Evolutionary conservation across 164 flowering plant genomes (phyloP).

Genomic region (Euptelea pleiosperma): DNA sequence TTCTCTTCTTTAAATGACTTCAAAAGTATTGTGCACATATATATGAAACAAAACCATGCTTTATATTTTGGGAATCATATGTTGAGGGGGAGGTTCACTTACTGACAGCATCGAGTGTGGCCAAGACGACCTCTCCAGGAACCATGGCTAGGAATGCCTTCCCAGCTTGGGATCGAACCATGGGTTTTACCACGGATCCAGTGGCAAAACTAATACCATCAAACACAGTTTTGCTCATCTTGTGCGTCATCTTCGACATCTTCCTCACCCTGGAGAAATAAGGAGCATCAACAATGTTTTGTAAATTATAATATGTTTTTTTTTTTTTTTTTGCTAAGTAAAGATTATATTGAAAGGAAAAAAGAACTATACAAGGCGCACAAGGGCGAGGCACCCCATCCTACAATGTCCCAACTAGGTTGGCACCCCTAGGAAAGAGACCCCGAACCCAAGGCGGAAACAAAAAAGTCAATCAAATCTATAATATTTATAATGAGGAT

Average conservation of each 20-base stretch:
- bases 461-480: no score
- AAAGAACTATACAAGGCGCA: no score
- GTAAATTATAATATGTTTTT: neutral
- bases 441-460: constrained; percentile 29
- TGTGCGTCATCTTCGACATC: constrained; percentile 76
- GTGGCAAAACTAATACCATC: constrained; percentile 51
- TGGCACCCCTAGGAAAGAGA: no score
- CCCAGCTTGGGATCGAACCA: constrained; percentile 68
- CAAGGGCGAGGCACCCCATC: no score
- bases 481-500: no score
- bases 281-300: neutral
- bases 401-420: no score
- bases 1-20: neutral
- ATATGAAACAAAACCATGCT: no score
- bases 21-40: neutral
- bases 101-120: constrained; percentile 89
- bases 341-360: no score
- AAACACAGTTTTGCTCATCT: constrained; percentile 65
- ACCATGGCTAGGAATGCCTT: constrained; percentile 53
- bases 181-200: constrained; percentile 57
- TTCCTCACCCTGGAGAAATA: constrained; percentile 51
- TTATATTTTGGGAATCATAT: no score
- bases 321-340: no score
- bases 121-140: constrained; percentile 86
- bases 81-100: constrained; percentile 46